Base-by-base conservation (phyloP, 768 basidiomycete genomes). In the Tephrocybe sp. region DNA sequence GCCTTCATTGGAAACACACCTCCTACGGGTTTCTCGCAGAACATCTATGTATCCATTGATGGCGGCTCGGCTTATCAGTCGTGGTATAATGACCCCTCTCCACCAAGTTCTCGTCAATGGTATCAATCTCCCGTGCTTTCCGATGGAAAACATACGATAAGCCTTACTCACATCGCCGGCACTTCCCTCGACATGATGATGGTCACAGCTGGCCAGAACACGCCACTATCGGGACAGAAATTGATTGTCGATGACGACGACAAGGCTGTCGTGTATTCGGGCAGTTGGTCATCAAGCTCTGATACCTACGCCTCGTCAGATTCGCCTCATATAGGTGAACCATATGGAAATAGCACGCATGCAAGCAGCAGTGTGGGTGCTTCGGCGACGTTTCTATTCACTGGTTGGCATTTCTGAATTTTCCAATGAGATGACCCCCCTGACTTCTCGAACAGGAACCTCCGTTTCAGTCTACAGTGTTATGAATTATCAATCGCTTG, bases 111-210 rank as follows among this genome's bases (percentile, higher is more conserved):
- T 19, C 48, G 26, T n/a, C 42, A 43, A 23, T 43, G 16, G 40
- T 42, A 49, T 14, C 40, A 42, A 30, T 49, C 40, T 26, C 48
- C 48, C 16, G 22, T 32, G 38, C 48, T 49, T 43, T 34, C 41
- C 12, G 41, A 49, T 13, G 48, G 48, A 5, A 6, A 20, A 39
- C 48, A 49, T n/a, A 43, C 42, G 17, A 43, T 43, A 13, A 43
- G 42, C 30, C 30, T 43, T 20, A 43, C 42, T 16, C 42, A 43
- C n/a, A 43, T 45, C 19, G 45, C 45, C 11, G 45, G 17, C 12
- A 45, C 45, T 13, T 45, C 45, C 22, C 11, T 45, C 3, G 45
- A 45, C 45, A 20, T 45, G 45, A 45, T 45, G 45, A 17, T 45
- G 45, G n/a, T 45, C 20, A 36, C 32, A 22, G 45, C 45, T 23